A percentile compares a stretch with the other conserved stretches of the same genome.
phyloP scores from a whole-genome alignment of 805 yeast species.

The Hermanozyma aechmeae region DNA sequence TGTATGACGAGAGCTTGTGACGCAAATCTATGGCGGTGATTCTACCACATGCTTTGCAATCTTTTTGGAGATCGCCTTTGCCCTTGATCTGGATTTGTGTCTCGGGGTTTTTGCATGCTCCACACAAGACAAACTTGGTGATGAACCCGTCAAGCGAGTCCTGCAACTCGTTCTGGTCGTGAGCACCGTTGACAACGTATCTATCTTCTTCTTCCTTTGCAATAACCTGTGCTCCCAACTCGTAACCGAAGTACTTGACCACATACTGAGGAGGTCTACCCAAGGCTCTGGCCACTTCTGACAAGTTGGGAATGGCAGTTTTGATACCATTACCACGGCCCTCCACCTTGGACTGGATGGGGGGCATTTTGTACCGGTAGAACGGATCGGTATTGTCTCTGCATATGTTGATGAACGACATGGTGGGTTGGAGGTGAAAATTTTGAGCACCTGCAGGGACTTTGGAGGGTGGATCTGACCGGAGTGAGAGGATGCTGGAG shows the following conservation, averaged over 20 bases:
- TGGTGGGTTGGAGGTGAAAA: too few relatives aligned
- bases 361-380: constrained; percentile 99
- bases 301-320: constrained; percentile 82
- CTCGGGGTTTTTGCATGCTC: constrained; percentile 93
- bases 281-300: constrained; percentile 90
- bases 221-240: constrained; percentile 92
- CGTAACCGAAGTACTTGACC: constrained; percentile 91
- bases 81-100: constrained; percentile 80
- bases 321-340: constrained; percentile 99
- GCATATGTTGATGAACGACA: constrained; percentile 88
- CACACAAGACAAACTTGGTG: constrained; percentile 86
- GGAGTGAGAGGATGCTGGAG: too few relatives aligned
- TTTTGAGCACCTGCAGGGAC: too few relatives aligned
- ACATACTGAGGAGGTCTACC: constrained; percentile 89
- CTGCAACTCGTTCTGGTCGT: constrained; percentile 83
- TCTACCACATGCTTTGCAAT: constrained; percentile 98
- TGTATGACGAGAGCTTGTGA: constrained; percentile 79
- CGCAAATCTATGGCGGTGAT: constrained; percentile 76
- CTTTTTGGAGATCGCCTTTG: constrained; percentile 69
- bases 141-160: constrained; percentile 93
- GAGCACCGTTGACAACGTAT: constrained; percentile 89
- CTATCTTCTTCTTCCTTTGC: constrained; percentile 75
- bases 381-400: constrained; percentile 97
- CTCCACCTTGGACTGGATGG: constrained; percentile 92
- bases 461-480: too few relatives aligned